A percentile compares a stretch with the other conserved stretches of the same genome.
Evolutionary conservation across 345 rosid species (phyloP).

Genomic region (Lepidium sativum): DNA sequence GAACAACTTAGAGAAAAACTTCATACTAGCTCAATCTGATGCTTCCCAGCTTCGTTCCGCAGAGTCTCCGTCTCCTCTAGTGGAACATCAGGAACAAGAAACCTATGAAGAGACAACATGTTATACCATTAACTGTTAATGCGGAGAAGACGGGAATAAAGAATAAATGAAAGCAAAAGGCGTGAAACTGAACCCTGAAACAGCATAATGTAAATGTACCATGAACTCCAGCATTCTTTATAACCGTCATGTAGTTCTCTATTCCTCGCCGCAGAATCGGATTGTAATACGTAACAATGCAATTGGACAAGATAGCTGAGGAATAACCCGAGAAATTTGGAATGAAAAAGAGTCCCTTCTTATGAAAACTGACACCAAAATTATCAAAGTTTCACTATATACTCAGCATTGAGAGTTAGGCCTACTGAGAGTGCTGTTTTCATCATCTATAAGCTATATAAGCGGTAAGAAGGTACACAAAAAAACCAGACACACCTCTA

Average conservation of each 20-base stretch:
- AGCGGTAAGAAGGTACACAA: not conserved
- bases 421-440: not conserved
- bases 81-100: slow-evolving; percentile 96
- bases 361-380: not conserved
- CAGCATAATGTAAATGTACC: slow-evolving; percentile 30
- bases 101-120: slow-evolving; percentile 31
- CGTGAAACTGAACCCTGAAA: slow-evolving; percentile 1
- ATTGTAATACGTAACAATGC: slow-evolving; percentile 81
- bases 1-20: not conserved
- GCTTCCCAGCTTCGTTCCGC: slow-evolving; percentile 62
- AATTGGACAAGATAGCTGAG: slow-evolving; percentile 68
- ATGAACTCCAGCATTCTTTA: slow-evolving; percentile 60
- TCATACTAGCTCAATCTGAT: slow-evolving; percentile 65
- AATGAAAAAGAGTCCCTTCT: not conserved
- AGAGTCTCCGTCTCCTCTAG: slow-evolving; percentile 79
- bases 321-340: slow-evolving; percentile 46
- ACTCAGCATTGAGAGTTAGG: not conserved
- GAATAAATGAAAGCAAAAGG: not conserved
- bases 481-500: slow-evolving; percentile 43
- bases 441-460: not conserved
- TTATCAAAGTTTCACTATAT: not conserved
- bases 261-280: slow-evolving; percentile 71
- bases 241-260: slow-evolving; percentile 55
- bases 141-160: not conserved
- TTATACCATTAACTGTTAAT: not conserved